Evolutionary conservation across 208 protist species (phyloP), one percentile per base, ranked within the genome.

Genomic region (Wallacemonas sp.): DNA sequence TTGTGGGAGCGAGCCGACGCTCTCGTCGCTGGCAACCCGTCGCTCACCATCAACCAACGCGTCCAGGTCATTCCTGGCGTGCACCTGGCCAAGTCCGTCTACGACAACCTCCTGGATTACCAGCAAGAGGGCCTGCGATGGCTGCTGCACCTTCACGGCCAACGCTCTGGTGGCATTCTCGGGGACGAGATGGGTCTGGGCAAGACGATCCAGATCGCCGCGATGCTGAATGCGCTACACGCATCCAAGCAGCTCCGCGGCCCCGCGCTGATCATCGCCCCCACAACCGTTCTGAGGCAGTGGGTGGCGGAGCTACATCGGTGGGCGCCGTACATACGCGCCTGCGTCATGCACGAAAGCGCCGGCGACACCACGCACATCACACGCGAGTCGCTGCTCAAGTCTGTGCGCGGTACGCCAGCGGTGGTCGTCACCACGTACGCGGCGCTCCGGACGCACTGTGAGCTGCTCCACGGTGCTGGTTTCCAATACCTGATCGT

Each of bases 121-220:
- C 98, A 99, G 70, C 72, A 90, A 30, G 90, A 89, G 8, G 83
- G 91, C 16, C 65, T 99, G n/a, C 47, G 77, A 23, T 99, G 98
- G 98, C 67, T 99, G 49, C 95, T 97, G 70, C 81, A 96, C 39
- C 74, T 99, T 38, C 96, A 99, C 68, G 24, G 38, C 24, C 86
- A 97, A 23, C 77, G 84, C 41, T 60, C 66, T 23, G 97, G 97
- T 38, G 97, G 97, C 46, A 98, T 99, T 43, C 67, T 99, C 16
- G 98, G 96, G 23, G 97, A 99, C 76, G 97, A 99, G 65, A 98
- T 98, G 90, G 89, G 94, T 8, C 85, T 98, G 27, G 94, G 95
- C 36, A 99, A 99, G 79, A 99, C 98, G 16, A 85, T 99, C 21
- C 96, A 99, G 62, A 72, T 98, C 14, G 88, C 94, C 0, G 73